A percentile compares a stretch with the other conserved stretches of the same genome.
These are phyloP conservation scores for Phaeosphaeriaceae sp. DNA, from an alignment of 2,329 filamentous ascomycete genomes.

Conservation along the genomic window DNA sequence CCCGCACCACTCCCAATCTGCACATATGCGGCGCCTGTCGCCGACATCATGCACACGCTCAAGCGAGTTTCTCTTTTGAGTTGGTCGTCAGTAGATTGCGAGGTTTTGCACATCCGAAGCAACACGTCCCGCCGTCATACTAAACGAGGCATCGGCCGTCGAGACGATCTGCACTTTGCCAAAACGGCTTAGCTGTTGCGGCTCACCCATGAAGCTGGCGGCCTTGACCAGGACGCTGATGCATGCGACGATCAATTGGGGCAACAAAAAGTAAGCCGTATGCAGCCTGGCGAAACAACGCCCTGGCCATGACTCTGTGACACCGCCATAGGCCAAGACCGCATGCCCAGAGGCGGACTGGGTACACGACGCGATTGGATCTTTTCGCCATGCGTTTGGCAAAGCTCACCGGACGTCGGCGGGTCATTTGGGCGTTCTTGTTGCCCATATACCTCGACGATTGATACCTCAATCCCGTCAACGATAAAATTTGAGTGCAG, in stretches of 20 bases:
- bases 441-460: neutral
- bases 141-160: neutral
- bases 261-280: conserved; percentile 1
- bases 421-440: neutral
- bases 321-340: neutral
- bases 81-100: neutral
- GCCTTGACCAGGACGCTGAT: neutral
- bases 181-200: conserved; percentile 3
- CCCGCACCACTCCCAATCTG: conserved; percentile 9
- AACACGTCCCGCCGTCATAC: neutral
- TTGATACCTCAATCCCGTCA: neutral
- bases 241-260: neutral
- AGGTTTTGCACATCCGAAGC: conserved; percentile 1
- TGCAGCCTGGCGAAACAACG: conserved; percentile 1
- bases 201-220: neutral
- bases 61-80: neutral
- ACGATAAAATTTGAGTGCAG: neutral
- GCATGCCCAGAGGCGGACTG: neutral
- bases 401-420: conserved; percentile 2
- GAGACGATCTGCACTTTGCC: conserved; percentile 1
- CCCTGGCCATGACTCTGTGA: conserved; percentile 2
- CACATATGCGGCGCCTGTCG: neutral
- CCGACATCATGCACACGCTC: neutral
- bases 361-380: neutral
- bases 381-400: neutral